These are phyloP conservation scores for Thalia dealbata DNA, from an alignment of 176 grass and related monocot species.

Conservation along the genomic window DNA sequence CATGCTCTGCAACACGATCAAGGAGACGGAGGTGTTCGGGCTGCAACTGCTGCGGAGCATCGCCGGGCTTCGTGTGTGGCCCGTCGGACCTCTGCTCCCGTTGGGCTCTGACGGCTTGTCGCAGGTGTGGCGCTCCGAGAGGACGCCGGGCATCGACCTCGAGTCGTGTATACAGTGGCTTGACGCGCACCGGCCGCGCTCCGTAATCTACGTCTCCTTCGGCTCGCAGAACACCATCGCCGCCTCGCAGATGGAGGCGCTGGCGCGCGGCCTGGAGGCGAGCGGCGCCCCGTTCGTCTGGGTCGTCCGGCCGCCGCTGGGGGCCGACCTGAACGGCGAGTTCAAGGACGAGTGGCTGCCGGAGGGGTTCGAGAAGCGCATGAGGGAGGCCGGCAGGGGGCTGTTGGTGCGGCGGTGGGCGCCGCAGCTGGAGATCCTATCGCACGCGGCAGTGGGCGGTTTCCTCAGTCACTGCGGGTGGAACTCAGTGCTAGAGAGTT, in stretches of 20 bases:
- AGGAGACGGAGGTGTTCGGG: conserved; percentile 37
- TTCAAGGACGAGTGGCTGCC: conserved; percentile 45
- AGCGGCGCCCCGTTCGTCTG: conserved; percentile 44
- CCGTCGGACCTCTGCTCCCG: conserved; percentile 32
- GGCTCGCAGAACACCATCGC: conserved; percentile 51
- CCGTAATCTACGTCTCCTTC: conserved; percentile 49
- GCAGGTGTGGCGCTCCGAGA: neutral
- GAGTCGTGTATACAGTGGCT: conserved; percentile 28
- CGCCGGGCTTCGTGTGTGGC: conserved; percentile 11
- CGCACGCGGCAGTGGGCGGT: conserved; percentile 31
- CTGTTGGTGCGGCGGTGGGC: conserved; percentile 36
- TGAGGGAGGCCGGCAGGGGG: neutral
- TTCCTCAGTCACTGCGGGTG: conserved; percentile 51
- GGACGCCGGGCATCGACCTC: no score
- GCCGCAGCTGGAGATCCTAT: conserved; percentile 42
- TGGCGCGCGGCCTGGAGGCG: conserved; percentile 42
- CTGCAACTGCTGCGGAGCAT: conserved; percentile 31
- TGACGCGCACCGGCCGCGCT: conserved; percentile 26
- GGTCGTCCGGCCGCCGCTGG: conserved; percentile 42
- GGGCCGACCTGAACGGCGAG: conserved; percentile 20
- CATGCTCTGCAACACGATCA: conserved; percentile 45
- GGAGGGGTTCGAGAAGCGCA: conserved; percentile 35
- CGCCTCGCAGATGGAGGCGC: conserved; percentile 31
- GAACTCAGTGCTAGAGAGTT: conserved; percentile 27
- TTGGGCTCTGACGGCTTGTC: neutral